These are phyloP conservation scores for Wickerhamomyces sp. DNA, from an alignment of 1,139 yeast species.

Conservation along the genomic window DNA sequence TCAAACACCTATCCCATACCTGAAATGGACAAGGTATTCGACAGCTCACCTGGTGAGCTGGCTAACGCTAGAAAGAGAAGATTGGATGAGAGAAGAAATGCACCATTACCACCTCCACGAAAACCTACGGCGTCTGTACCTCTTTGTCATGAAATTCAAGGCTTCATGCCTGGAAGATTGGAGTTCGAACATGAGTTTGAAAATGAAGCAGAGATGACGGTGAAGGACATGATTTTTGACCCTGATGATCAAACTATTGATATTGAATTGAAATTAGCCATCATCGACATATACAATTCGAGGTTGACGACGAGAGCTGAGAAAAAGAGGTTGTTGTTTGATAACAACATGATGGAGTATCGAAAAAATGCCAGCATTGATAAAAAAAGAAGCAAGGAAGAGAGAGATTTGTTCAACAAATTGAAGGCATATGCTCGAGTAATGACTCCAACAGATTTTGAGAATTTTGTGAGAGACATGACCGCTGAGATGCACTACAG, in stretches of 20 bases:
- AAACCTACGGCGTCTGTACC: slow-evolving; percentile 93
- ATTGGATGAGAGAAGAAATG: slow-evolving; percentile 62
- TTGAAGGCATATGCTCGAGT: slow-evolving; percentile 79
- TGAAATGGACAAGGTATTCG: slow-evolving; percentile 67
- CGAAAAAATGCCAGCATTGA: slow-evolving; percentile 51
- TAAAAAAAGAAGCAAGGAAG: slow-evolving; percentile 83
- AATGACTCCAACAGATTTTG: slow-evolving; percentile 77
- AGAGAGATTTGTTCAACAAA: slow-evolving; percentile 70
- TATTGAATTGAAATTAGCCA: slow-evolving; percentile 81
- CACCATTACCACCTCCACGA: slow-evolving; percentile 74
- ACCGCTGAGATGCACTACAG: slow-evolving; percentile 75
- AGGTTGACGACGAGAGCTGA: slow-evolving; percentile 90
- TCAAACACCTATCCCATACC: slow-evolving; percentile 77
- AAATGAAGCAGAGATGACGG: slow-evolving; percentile 91
- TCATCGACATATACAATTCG: slow-evolving; percentile 84
- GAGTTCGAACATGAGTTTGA: slow-evolving; percentile 96
- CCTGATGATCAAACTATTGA: slow-evolving; percentile 88
- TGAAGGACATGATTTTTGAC: slow-evolving; percentile 93
- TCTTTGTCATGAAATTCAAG: slow-evolving; percentile 93
- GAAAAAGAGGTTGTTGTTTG: slow-evolving; percentile 74
- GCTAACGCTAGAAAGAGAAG: slow-evolving; percentile 63
- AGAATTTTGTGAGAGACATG: slow-evolving; percentile 64
- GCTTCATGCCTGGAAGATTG: slow-evolving; percentile 97
- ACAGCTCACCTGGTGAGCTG: slow-evolving; percentile 58
- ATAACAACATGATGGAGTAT: slow-evolving; percentile 77